Evolutionary conservation across 2,329 filamentous ascomycete species (phyloP), one percentile per base, ranked within the genome.

Genomic region (Eutypa lata): DNA sequence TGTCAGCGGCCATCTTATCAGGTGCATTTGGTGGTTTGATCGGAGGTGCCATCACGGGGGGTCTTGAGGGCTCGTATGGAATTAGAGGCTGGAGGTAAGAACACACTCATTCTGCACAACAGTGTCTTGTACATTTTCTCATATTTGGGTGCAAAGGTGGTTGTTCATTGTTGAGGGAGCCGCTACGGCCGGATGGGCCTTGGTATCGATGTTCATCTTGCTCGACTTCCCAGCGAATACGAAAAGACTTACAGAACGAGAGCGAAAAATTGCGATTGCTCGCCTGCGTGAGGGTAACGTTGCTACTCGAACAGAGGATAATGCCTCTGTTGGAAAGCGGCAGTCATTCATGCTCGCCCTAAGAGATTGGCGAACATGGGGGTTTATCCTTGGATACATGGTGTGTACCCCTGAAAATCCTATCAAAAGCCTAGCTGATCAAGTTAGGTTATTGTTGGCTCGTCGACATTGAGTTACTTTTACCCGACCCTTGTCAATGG

Each of bases 1-100:
- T 90, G 71, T 87, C 84, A 0, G 85, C 86, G 0, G 87, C 87
- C 1, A 86, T 87, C 0, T 71, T 89, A 71, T 57, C 54, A 5
- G 54, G 54, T 7, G 54, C 54, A 11, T 51, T 54, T 38, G 47
- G 49, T 22, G 54, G 54, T 16, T 48, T 56, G 2, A 42, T 56
- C 18, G 48, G 37, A 16, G 54, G 51, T 18, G 51, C 43, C 14
- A 53, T 53, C 42, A 53, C 52, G 24, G 22, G 31, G 2, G 52
- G 50, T 14, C 43, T 57, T 3, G 52, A 57, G 22, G 54, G 52
- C 13, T 45, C 40, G 3, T 43, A 52, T 26, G 54, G 54, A 14
- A 44, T 54, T 11, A 46, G 28, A 2, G 54, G 52, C 3, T 57
- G 54, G 54, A 45, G 54, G 26, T 31, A 31, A 31, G 26, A 31